Evolutionary conservation across 2,329 filamentous ascomycete genomes (phyloP).

Genomic region (Helminthosporium solani): DNA sequence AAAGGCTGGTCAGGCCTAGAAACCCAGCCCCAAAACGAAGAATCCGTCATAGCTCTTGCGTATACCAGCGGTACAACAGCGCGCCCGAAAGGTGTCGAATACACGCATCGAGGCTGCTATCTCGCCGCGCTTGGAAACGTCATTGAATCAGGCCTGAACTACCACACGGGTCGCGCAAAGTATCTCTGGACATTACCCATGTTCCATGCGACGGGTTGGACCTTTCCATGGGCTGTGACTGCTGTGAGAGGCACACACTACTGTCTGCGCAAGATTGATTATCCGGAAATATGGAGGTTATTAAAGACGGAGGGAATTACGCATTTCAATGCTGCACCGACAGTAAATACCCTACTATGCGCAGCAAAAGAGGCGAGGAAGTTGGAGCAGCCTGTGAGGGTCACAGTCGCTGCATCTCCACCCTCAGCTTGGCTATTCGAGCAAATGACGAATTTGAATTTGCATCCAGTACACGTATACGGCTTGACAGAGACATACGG

Average conservation of each 20-base stretch:
- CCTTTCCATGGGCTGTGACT: conserved; percentile 90
- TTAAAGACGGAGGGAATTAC: conserved; percentile 85
- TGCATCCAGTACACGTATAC: conserved; percentile 91
- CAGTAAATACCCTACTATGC: conserved; percentile 92
- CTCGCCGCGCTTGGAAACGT: conserved; percentile 82
- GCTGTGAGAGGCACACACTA: conserved; percentile 93
- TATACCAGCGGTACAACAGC: conserved; percentile 96
- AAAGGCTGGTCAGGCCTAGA: conserved; percentile 78
- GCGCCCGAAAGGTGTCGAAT: conserved; percentile 87
- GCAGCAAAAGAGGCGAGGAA: conserved; percentile 71
- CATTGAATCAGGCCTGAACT: conserved; percentile 83
- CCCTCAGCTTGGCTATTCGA: conserved; percentile 89
- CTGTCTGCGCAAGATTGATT: conserved; percentile 92
- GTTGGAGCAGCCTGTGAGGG: conserved; percentile 70
- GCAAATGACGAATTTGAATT: conserved; percentile 84
- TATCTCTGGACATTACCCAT: conserved; percentile 93
- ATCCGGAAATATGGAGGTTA: conserved; percentile 85
- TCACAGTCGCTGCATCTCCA: conserved; percentile 90
- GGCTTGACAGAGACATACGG: conserved; percentile 88
- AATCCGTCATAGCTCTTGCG: conserved; percentile 79
- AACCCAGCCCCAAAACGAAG: conserved; percentile 70
- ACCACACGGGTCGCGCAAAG: conserved; percentile 65
- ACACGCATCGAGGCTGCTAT: conserved; percentile 84
- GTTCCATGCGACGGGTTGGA: conserved; percentile 75
- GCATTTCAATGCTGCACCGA: conserved; percentile 94